Evolutionary conservation across 2,329 filamentous ascomycete species (phyloP), one percentile per base, ranked within the genome.

Genomic region (Colletotrichum somersetense): DNA sequence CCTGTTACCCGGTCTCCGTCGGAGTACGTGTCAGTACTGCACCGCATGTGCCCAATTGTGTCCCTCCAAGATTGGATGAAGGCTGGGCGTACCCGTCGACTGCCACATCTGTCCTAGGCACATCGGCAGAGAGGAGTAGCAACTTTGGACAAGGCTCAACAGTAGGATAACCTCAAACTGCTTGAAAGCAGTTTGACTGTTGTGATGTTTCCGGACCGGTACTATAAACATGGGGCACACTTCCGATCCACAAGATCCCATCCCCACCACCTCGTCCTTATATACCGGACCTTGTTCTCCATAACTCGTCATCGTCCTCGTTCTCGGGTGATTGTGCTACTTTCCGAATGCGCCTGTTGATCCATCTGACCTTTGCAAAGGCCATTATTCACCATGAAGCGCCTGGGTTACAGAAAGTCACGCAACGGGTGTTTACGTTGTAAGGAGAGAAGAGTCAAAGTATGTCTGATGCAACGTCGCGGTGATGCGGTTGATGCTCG

Each of bases 361-460:
- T 23, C 18, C 23, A 42, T 52, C 18, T n/a, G 55, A 18, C 48
- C 3, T 48, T 48, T 55, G n/a, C 48, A 56, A 16, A 61, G 48
- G 16, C 44, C 59, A 56, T 38, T 12, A 56, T n/a, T 38, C 42
- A 67, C 23, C 46, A 77, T 76, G 74, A 77, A 77, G 62, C 79
- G 78, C 2, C 71, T 82, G 10, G 81, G 81, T 2, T 80, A 82
- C 70, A 81, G 77, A 30, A 82, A 82, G 63, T 81, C 80, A 12
- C 79, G 80, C 10, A 77, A 75, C 38, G 81, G 81, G 18, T 82
- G 81, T 65, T 73, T 77, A 40, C 75, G 80, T 23, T 82, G 81
- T 73, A 82, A 82, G 63, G 77, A 79, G 46, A 76, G 81, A 10
- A 78, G 81, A 44, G 81, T 82, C 76, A 82, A 82, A 75, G 81